phyloP scores from a whole-genome alignment of 2,329 filamentous ascomycete genomes.

The Paecilomyces formosus region DNA sequence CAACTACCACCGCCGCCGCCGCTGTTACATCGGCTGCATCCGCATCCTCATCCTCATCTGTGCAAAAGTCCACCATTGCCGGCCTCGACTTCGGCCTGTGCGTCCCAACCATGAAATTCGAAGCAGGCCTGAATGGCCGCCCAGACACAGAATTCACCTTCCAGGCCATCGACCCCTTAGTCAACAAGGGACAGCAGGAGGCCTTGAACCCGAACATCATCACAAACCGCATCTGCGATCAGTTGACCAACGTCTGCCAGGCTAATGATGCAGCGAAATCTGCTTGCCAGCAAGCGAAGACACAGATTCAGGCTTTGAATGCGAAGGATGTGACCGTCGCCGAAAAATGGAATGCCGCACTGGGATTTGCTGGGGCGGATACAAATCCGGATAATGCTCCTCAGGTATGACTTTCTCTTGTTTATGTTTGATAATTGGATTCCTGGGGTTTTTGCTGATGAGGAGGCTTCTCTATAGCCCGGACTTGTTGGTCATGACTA shows the following conservation, averaged over 20 bases:
- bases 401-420: neutral
- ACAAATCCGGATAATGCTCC: constrained; percentile 3
- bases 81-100: constrained; percentile 45
- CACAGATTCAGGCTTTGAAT: constrained; percentile 41
- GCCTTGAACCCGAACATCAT: constrained; percentile 67
- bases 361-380: constrained; percentile 25
- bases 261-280: constrained; percentile 54
- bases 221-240: constrained; percentile 64
- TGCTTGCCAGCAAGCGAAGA: constrained; percentile 47
- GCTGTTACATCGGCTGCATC: neutral
- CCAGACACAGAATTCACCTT: constrained; percentile 57
- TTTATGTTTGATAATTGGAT: neutral
- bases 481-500: neutral
- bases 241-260: constrained; percentile 59
- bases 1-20: constrained; percentile 1
- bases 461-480: neutral
- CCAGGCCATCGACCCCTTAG: constrained; percentile 56
- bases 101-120: constrained; percentile 49
- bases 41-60: neutral
- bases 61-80: constrained; percentile 9
- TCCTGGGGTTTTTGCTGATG: neutral
- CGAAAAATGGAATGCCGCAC: constrained; percentile 31
- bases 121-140: constrained; percentile 46
- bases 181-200: constrained; percentile 56
- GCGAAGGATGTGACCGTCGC: constrained; percentile 33